Conservation (phyloP, 2,329 filamentous ascomycete genomes). For the Epichloe sylvatica region DNA sequence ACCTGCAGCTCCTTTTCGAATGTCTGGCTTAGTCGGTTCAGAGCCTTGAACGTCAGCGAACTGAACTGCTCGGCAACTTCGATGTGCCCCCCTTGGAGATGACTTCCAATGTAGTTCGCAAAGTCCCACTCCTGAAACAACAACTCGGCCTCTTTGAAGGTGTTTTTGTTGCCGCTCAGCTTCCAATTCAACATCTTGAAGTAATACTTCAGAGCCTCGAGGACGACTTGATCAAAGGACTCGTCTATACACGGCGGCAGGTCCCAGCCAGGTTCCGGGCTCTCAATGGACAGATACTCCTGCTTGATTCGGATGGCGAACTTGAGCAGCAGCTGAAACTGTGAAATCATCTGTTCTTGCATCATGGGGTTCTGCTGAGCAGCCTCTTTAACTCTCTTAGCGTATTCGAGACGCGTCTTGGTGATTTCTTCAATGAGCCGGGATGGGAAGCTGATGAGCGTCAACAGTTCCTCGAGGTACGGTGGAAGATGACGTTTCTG, state of each 20-base stretch:
- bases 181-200: slow-evolving; percentile 99
- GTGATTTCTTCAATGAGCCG: slow-evolving; percentile 95
- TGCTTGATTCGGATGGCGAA: slow-evolving; percentile 87
- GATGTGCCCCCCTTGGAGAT: slow-evolving; percentile 85
- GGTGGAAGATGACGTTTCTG: slow-evolving; percentile 81
- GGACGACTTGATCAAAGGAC: slow-evolving; percentile 79
- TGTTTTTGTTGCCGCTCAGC: slow-evolving; percentile 92
- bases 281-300: slow-evolving; percentile 70
- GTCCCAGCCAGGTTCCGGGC: slow-evolving; percentile 86
- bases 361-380: slow-evolving; percentile 85
- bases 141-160: slow-evolving; percentile 96
- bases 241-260: slow-evolving; percentile 93
- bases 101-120: slow-evolving; percentile 80
- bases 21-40: slow-evolving; percentile 74
- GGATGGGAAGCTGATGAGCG: slow-evolving; percentile 92
- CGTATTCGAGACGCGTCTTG: slow-evolving; percentile 77
- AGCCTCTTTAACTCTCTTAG: slow-evolving; percentile 88
- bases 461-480: slow-evolving; percentile 92
- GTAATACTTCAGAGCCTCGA: slow-evolving; percentile 92
- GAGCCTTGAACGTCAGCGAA: slow-evolving; percentile 81
- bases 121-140: slow-evolving; percentile 97
- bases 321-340: slow-evolving; percentile 86
- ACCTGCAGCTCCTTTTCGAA: slow-evolving; percentile 85
- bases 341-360: slow-evolving; percentile 93
- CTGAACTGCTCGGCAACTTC: slow-evolving; percentile 97